These are phyloP conservation scores for Pseudogymnoascus sp. DNA, from an alignment of 2,329 filamentous ascomycete genomes.

Conservation along the genomic window DNA sequence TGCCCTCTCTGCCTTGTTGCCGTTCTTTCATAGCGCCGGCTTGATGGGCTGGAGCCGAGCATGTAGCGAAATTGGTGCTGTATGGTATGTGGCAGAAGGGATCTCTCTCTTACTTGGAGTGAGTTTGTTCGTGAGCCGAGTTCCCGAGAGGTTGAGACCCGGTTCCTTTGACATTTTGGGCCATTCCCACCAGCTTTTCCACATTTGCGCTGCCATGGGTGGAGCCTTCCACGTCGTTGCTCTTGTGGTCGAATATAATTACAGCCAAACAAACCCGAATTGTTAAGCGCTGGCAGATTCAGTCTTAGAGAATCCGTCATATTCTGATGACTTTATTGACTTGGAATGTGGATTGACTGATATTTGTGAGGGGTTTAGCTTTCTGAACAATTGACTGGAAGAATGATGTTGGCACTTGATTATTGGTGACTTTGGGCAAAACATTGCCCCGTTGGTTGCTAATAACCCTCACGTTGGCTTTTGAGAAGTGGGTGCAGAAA, in stretches of 20 bases:
- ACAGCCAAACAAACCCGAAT: background rate
- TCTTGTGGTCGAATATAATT: conserved; percentile 18
- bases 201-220: conserved; percentile 37
- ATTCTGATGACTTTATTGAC: background rate
- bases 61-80: conserved; percentile 17
- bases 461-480: conserved; percentile 30
- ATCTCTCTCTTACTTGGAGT: conserved; percentile 18
- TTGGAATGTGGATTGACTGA: background rate
- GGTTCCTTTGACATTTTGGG: conserved; percentile 39
- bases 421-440: conserved; percentile 17
- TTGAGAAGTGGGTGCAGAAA: conserved; percentile 34
- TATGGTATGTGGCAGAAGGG: conserved; percentile 22
- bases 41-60: conserved; percentile 22
- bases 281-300: background rate
- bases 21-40: conserved; percentile 22
- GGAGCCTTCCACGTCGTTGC: conserved; percentile 34
- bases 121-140: conserved; percentile 29
- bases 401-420: background rate
- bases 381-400: background rate
- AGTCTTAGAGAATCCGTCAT: background rate
- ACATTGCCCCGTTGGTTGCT: conserved; percentile 39
- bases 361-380: background rate
- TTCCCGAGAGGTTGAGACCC: conserved; percentile 37
- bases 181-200: conserved; percentile 41
- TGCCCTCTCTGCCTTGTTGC: conserved; percentile 26